phyloP scores from a whole-genome alignment of 352 stramenopile genomes.

The Elongisporangium prolatum region DNA sequence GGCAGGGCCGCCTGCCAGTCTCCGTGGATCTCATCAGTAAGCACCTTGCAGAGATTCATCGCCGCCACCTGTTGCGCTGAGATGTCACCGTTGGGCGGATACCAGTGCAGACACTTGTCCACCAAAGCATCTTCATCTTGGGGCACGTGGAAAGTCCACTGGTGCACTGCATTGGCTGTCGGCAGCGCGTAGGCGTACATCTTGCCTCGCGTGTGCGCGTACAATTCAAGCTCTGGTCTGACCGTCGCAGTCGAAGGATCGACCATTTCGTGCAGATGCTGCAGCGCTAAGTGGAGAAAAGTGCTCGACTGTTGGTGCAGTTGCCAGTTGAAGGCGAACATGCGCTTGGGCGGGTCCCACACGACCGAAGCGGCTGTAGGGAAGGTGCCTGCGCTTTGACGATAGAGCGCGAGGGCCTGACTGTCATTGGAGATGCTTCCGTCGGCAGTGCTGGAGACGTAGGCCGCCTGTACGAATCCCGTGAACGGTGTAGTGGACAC shows the following conservation, averaged over 20 bases:
- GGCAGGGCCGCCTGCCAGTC: slow-evolving; percentile 50
- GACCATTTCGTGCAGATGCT: slow-evolving; percentile 55
- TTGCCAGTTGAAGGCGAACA: slow-evolving; percentile 61
- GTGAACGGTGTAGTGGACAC: slow-evolving; percentile 44
- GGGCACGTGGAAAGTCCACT: slow-evolving; percentile 51
- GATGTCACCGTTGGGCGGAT: slow-evolving; percentile 29
- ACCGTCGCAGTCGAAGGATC: slow-evolving; percentile 29
- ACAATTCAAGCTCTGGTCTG: slow-evolving; percentile 49
- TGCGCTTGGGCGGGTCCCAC: neutral
- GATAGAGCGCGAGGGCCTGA: slow-evolving; percentile 39
- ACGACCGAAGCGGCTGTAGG: slow-evolving; percentile 22
- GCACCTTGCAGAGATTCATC: slow-evolving; percentile 33
- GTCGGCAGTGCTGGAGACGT: slow-evolving; percentile 43
- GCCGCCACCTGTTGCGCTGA: slow-evolving; percentile 27
- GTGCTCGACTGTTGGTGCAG: slow-evolving; percentile 8
- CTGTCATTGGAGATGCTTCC: slow-evolving; percentile 18
- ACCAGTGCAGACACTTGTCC: slow-evolving; percentile 43
- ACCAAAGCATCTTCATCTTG: slow-evolving; percentile 31
- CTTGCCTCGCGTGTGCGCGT: slow-evolving; percentile 66
- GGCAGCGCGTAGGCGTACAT: slow-evolving; percentile 55
- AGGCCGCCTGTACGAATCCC: slow-evolving; percentile 62
- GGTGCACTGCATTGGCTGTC: slow-evolving; percentile 1
- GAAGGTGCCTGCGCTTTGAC: slow-evolving; percentile 51
- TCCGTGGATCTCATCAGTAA: slow-evolving; percentile 61
- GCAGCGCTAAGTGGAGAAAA: slow-evolving; percentile 69